Conservation (phyloP, 2,329 filamentous ascomycete species). For the Stromatinia cepivora region DNA sequence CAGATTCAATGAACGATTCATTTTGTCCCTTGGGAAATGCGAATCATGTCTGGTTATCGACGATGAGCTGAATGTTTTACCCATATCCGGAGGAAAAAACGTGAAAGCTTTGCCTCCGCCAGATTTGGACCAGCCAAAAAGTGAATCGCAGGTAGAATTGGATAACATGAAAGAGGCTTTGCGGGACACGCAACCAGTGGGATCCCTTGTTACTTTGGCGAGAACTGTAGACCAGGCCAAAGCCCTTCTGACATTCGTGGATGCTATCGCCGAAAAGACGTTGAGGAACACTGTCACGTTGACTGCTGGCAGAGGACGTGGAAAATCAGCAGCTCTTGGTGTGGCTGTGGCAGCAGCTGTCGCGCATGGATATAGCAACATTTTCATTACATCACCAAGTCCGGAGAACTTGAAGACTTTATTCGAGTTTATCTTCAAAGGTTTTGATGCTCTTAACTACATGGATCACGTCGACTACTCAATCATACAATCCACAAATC, state of each 20-base stretch:
- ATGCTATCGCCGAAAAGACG: conserved; percentile 95
- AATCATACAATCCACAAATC: conserved; percentile 96
- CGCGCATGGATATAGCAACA: conserved; percentile 96
- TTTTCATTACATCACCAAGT: conserved; percentile 97
- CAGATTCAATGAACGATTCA: conserved; percentile 96
- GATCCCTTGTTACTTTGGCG: conserved; percentile 78
- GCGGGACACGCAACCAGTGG: conserved; percentile 81
- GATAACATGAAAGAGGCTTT: conserved; percentile 85
- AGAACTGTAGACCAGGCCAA: conserved; percentile 95
- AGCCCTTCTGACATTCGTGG: conserved; percentile 93
- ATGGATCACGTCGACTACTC: conserved; percentile 96
- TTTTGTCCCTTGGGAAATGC: conserved; percentile 92
- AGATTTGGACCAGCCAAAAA: conserved; percentile 71
- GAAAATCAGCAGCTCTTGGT: conserved; percentile 94
- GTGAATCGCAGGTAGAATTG: conserved; percentile 71
- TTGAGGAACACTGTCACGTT: conserved; percentile 89
- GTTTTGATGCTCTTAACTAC: conserved; percentile 91
- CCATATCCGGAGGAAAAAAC: conserved; percentile 91
- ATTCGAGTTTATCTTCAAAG: conserved; percentile 98
- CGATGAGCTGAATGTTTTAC: conserved; percentile 94
- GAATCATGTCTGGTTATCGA: conserved; percentile 94
- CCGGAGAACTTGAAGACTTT: conserved; percentile 98
- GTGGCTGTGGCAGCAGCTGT: conserved; percentile 92
- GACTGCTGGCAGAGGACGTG: conserved; percentile 89
- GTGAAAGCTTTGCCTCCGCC: conserved; percentile 79